Conservation (phyloP, 2,329 filamentous ascomycete genomes). For the Amauroascus niger region DNA sequence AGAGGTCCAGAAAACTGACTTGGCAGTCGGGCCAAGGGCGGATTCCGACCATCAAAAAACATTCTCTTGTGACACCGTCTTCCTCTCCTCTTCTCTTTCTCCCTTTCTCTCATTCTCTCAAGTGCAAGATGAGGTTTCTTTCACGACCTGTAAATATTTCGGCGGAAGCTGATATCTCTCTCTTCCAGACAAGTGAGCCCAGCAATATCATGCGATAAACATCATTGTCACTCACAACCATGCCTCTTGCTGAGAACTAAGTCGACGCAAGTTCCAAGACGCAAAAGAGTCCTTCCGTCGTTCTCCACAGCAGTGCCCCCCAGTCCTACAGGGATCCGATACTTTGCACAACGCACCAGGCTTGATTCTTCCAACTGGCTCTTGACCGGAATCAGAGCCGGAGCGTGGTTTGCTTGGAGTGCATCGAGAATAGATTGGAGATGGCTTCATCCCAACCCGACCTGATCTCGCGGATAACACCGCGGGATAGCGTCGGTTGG, state of each 20-base stretch:
- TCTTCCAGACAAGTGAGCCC: neutral
- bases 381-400: neutral
- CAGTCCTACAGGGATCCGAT: no score
- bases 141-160: neutral
- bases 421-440: constrained; percentile 25
- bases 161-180: neutral
- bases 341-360: neutral
- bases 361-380: constrained; percentile 12
- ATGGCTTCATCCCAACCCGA: constrained; percentile 40
- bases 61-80: no score
- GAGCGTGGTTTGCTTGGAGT: neutral
- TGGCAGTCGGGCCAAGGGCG: no score
- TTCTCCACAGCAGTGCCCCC: no score
- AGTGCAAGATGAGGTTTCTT: neutral
- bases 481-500: no score
- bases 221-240: constrained; percentile 4
- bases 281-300: neutral
- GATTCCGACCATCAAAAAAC: no score
- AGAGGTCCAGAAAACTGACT: no score
- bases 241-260: constrained; percentile 4
- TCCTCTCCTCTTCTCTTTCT: no score
- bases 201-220: constrained; percentile 3
- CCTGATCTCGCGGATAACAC: constrained; percentile 24
- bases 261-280: neutral
- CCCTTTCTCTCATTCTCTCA: no score